Evolutionary conservation across 2,329 filamentous ascomycete genomes (phyloP).

Genomic region (Talaromyces sp.): DNA sequence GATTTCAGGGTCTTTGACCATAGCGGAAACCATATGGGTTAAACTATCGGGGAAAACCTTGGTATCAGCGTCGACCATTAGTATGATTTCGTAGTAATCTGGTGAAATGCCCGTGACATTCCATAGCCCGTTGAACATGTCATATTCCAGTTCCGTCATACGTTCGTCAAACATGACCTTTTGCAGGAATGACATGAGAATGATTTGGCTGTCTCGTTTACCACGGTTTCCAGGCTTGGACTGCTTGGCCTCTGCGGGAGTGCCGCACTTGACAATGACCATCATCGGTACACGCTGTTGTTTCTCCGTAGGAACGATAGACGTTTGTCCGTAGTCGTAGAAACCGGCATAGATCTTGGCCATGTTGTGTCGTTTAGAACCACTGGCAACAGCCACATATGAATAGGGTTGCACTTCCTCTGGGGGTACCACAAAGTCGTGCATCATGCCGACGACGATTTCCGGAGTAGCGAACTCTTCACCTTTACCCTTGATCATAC

Average conservation of each 20-base stretch:
- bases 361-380: slow-evolving; percentile 98
- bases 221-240: slow-evolving; percentile 94
- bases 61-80: slow-evolving; percentile 99
- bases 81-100: slow-evolving; percentile 94
- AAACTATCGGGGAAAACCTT: slow-evolving; percentile 98
- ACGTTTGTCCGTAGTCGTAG: slow-evolving; percentile 88
- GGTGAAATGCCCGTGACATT: slow-evolving; percentile 97
- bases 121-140: slow-evolving; percentile 99
- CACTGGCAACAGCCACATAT: slow-evolving; percentile 92
- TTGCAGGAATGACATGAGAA: slow-evolving; percentile 98
- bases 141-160: slow-evolving; percentile 98
- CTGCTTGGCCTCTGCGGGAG: slow-evolving; percentile 73
- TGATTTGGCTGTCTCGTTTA: slow-evolving; percentile 98
- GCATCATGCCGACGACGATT: slow-evolving; percentile 88
- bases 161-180: slow-evolving; percentile 99
- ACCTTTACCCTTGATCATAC: slow-evolving; percentile 93
- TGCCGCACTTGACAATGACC: slow-evolving; percentile 91
- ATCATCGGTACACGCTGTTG: slow-evolving; percentile 98
- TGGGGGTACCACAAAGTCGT: slow-evolving; percentile 73
- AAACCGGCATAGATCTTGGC: slow-evolving; percentile 97
- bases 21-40: slow-evolving; percentile 97
- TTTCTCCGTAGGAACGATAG: slow-evolving; percentile 73
- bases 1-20: slow-evolving; percentile 98
- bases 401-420: slow-evolving; percentile 87
- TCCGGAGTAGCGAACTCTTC: slow-evolving; percentile 85